phyloP scores from a whole-genome alignment of 495 filamentous ascomycete species.

The Penicillium paxilli region DNA sequence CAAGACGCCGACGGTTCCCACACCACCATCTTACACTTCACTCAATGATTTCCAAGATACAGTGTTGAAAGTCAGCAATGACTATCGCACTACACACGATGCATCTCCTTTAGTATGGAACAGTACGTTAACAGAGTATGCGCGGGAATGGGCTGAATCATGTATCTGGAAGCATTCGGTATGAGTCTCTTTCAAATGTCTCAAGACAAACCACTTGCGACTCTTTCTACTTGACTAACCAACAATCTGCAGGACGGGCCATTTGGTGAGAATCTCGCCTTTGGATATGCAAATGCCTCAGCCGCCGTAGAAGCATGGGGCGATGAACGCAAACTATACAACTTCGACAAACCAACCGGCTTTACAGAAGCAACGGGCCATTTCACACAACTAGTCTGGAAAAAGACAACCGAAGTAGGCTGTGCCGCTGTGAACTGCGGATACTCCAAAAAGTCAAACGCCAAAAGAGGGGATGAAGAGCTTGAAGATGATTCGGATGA shows the following conservation, averaged over 20 bases:
- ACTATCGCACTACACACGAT: slow-evolving; percentile 64
- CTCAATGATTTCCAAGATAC: slow-evolving; percentile 51
- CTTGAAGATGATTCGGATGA: slow-evolving; percentile 1
- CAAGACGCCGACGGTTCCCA: slow-evolving; percentile 29
- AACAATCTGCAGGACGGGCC: slow-evolving; percentile 51
- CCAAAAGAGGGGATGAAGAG: background rate
- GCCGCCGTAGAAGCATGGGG: slow-evolving; percentile 68
- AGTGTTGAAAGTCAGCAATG: slow-evolving; percentile 66
- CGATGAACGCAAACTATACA: slow-evolving; percentile 58
- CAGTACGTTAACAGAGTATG: slow-evolving; percentile 56
- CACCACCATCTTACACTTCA: slow-evolving; percentile 50
- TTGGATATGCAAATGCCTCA: slow-evolving; percentile 61
- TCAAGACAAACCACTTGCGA: background rate
- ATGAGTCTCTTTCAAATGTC: slow-evolving; percentile 15
- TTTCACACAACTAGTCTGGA: slow-evolving; percentile 86
- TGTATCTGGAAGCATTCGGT: slow-evolving; percentile 68
- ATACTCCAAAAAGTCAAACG: slow-evolving; percentile 14
- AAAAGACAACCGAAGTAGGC: slow-evolving; percentile 64
- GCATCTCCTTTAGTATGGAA: slow-evolving; percentile 67
- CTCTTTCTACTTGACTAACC: too few species aligned
- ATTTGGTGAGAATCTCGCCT: slow-evolving; percentile 77
- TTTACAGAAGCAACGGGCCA: slow-evolving; percentile 73
- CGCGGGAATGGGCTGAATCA: slow-evolving; percentile 46
- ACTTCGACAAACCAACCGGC: slow-evolving; percentile 52
- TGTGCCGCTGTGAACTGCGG: slow-evolving; percentile 65